These are phyloP conservation scores for Anastatica hierochuntica DNA, from an alignment of 345 rosid species.

Conservation along the genomic window DNA sequence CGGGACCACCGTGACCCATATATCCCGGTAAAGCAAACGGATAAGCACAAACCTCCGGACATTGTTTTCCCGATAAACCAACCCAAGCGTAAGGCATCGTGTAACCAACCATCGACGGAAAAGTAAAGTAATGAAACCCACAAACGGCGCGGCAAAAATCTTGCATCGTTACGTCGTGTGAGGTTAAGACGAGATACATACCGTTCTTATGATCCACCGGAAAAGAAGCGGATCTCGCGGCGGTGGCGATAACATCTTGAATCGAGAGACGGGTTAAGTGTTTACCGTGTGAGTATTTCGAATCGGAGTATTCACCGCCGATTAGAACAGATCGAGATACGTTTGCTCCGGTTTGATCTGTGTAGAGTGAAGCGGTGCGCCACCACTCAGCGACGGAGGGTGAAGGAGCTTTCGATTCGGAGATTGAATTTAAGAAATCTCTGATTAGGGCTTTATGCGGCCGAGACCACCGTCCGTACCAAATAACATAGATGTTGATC, in stretches of 20 bases:
- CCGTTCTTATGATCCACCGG: conserved; percentile 86
- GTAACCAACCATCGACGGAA: conserved; percentile 95
- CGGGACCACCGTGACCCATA: conserved; percentile 69
- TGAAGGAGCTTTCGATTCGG: conserved; percentile 32
- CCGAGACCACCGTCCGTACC: conserved; percentile 80
- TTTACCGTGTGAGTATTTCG: conserved; percentile 47
- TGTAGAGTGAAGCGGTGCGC: conserved; percentile 76
- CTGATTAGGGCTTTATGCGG: conserved; percentile 60
- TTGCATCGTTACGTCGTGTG: conserved; percentile 67
- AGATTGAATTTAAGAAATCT: conserved; percentile 71
- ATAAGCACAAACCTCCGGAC: conserved; percentile 93
- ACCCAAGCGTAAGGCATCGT: conserved; percentile 97
- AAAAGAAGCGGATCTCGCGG: conserved; percentile 58
- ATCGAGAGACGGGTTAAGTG: conserved; percentile 66
- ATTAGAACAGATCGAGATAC: conserved; percentile 55
- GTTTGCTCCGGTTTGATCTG: conserved; percentile 93
- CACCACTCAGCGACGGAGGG: conserved; percentile 88
- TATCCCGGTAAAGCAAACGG: conserved; percentile 89
- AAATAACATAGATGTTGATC: conserved; percentile 72
- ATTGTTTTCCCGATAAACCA: conserved; percentile 72
- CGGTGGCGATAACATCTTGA: conserved; percentile 63
- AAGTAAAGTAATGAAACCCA: conserved; percentile 94
- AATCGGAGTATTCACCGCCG: conserved; percentile 65
- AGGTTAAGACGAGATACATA: conserved; percentile 64
- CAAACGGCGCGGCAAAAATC: conserved; percentile 95